A percentile compares a stretch with the other conserved stretches of the same genome.
phyloP scores from a whole-genome alignment of 345 rosid genomes.

The Theobroma cacao region DNA sequence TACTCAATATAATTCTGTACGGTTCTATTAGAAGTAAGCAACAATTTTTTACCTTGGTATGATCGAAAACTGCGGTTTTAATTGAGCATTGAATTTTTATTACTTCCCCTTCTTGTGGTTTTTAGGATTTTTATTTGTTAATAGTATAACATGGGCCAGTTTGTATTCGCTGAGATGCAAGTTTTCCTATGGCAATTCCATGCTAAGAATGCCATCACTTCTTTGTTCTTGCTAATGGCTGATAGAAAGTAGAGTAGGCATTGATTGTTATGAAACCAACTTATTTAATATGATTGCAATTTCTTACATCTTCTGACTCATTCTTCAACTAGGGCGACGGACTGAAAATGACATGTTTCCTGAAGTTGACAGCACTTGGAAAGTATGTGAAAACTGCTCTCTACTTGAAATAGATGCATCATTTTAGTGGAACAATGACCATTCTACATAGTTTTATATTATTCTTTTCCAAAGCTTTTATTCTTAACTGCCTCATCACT shows the following conservation, averaged over 20 bases:
- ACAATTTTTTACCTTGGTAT: conserved; percentile 9
- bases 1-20: background rate
- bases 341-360: conserved; percentile 82
- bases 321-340: conserved; percentile 45
- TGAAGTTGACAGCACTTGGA: conserved; percentile 94
- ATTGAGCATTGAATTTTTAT: background rate
- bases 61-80: background rate
- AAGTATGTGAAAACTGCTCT: conserved; percentile 51
- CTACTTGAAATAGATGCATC: conserved; percentile 6
- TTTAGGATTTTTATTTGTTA: background rate
- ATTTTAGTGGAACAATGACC: background rate
- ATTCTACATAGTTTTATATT: background rate
- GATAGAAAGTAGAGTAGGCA: background rate
- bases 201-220: background rate
- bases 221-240: background rate
- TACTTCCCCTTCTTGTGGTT: background rate
- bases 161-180: background rate
- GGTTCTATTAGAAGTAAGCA: conserved; percentile 5
- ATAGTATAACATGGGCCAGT: background rate
- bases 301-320: conserved; percentile 13
- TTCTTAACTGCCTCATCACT: background rate
- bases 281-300: background rate
- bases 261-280: background rate
- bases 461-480: background rate
- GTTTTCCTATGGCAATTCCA: background rate